Evolutionary conservation across 176 grass and related monocot genomes (phyloP), one percentile per base, ranked within the genome.

Genomic region (Aegilops bicornis): DNA sequence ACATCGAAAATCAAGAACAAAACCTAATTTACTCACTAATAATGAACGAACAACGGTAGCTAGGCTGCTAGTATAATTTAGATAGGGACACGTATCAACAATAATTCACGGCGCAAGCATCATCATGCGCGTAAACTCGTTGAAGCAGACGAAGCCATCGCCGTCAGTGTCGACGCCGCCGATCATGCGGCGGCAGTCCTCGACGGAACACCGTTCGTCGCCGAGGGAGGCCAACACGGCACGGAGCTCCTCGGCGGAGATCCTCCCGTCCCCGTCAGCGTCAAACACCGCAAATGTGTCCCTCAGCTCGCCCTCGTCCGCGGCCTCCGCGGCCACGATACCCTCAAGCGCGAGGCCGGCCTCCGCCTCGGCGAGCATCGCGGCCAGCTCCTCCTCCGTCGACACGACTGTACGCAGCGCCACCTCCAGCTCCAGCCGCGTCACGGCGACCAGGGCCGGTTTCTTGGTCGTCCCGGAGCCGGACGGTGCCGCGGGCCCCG

Each of bases 141-240:
- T 20, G 37, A 97, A 97, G 79, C 90, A 92, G 8, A 97, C 90
- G 83, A 92, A 94, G 0, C 92, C 95, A 39, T 92, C 90, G 78
- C 92, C 90, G 58, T 90, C 90, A 14, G 22, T 82, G 43, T 94
- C 95, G 1, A 97, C 90, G 76, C 84, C 86, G 8, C 40, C 42
- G 79, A 97, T 97, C 95, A 95, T 97, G 69, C 88, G 89, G 3
- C 85, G 84, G 80, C 95, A 97, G 48, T 97, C 95, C 10, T 97
- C 89, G 36, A 97, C 75, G 31, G 89, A 88, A 79, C 92, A 97
- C 1, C 17, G 39, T 2, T 89, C 86, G 39, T 93, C 90, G 7
- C 95, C 95, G 22, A 97, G 89, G 54, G 85, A 33, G 2, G 80
- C 75, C 27, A 94, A 83, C 76, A 94, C 87, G 25, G 75, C 77